Evolutionary conservation across 345 rosid species (phyloP).

Genomic region (Orychophragmus violaceus): DNA sequence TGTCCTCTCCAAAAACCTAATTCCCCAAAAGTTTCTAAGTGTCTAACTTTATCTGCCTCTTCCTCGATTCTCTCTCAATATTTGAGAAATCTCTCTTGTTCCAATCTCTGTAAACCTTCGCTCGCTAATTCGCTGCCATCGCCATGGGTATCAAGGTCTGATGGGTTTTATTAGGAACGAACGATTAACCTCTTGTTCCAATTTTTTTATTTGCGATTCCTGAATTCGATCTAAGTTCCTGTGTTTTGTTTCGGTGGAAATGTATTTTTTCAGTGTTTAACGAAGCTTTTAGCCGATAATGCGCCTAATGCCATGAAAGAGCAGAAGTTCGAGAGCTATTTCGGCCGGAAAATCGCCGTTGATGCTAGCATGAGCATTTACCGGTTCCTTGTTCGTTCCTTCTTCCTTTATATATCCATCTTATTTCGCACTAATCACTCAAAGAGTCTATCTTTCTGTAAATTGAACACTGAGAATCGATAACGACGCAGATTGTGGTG

Average conservation of each 20-base stretch:
- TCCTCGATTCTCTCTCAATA: too few relatives aligned
- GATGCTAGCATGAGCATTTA: constrained; percentile 99
- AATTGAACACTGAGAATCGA: background rate
- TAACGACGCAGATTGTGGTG: constrained; percentile 66
- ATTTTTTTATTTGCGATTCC: background rate
- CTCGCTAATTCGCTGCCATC: constrained; percentile 10
- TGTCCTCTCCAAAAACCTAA: too few relatives aligned
- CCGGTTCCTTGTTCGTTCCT: constrained; percentile 68
- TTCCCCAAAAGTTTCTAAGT: too few relatives aligned
- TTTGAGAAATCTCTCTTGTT: too few relatives aligned
- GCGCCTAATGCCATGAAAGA: constrained; percentile 86
- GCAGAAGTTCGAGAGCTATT: constrained; percentile 83
- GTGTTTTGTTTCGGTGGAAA: too few relatives aligned
- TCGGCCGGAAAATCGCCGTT: constrained; percentile 85
- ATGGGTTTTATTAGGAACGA: background rate
- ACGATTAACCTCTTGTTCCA: background rate
- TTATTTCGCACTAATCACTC: background rate
- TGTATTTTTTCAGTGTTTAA: constrained; percentile 63
- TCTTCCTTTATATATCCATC: background rate
- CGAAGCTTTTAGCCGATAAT: constrained; percentile 91
- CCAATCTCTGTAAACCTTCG: too few relatives aligned
- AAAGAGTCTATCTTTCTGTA: background rate
- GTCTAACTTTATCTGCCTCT: too few relatives aligned
- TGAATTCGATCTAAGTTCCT: constrained; percentile 10
- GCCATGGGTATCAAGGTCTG: constrained; percentile 35